Evolutionary conservation across 139 green algal genomes (phyloP).

Genomic region (Chlamydomonas incerta): DNA sequence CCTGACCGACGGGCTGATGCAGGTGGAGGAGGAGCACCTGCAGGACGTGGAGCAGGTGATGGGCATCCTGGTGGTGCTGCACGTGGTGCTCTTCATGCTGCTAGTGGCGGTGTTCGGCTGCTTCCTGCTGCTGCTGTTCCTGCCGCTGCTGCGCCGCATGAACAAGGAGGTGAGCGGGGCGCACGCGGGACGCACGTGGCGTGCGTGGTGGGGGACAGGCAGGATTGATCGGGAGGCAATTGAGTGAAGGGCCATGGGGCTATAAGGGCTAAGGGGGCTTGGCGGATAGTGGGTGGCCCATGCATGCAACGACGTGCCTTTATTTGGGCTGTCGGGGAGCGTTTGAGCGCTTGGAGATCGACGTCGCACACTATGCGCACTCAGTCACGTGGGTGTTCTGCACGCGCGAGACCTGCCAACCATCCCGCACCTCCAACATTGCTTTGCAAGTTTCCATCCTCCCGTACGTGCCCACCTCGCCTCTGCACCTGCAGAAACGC

Average conservation of each 20-base stretch:
- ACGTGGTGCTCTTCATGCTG: constrained; percentile 22
- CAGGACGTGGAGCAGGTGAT: not conserved
- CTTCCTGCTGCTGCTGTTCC: constrained; percentile 8
- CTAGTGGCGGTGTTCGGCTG: constrained; percentile 1
- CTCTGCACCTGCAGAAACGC: constrained; percentile 28
- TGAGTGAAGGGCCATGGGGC: too few species aligned
- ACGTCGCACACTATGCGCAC: too few species aligned
- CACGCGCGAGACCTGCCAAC: too few species aligned
- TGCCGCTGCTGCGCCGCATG: constrained; percentile 27
- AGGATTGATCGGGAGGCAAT: too few species aligned
- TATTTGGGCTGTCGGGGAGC: too few species aligned
- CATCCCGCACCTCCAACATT: too few species aligned
- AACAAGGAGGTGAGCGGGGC: constrained; percentile 12
- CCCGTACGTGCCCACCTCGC: too few species aligned
- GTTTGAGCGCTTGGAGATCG: too few species aligned
- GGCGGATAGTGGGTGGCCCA: too few species aligned
- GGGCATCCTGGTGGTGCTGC: not conserved
- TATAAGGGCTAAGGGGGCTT: too few species aligned
- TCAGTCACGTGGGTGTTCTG: too few species aligned
- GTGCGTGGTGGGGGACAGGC: not conserved
- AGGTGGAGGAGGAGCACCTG: constrained; percentile 8
- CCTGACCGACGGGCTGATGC: not conserved
- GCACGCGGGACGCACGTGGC: not conserved
- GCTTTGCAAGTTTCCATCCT: not conserved
- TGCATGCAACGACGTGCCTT: too few species aligned